Base-by-base conservation (phyloP, 129 eudicot species). In the Chrysanthemum seticuspe region DNA sequence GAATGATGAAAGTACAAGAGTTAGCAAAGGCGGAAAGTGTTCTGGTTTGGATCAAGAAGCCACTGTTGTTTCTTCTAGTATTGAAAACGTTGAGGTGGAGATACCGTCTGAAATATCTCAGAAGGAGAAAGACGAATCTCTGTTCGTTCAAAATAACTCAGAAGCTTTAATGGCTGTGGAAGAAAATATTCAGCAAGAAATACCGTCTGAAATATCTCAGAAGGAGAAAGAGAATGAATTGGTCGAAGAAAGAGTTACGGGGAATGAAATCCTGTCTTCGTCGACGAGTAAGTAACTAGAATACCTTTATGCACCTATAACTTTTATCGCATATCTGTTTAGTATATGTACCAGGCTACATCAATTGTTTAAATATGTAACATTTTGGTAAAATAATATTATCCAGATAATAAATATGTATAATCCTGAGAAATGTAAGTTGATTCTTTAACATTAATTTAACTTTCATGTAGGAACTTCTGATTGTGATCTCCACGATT, bases 381-480 rank as follows among this genome's bases (percentile, higher is more conserved):
- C 51, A 16, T 19, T 70, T 16, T 29, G 12, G 34, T 34, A 36
- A 57, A 5, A 15, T 36, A 40, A 16, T 56, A 56, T 18, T 25
- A 4, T n/a, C 68, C 7, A 14, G 2, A 8, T 64, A 25, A 5
- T 31, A 36, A n/a, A n/a, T n/a, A n/a, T n/a, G 6, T 10, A 40
- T 44, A 6, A 36, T 52, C 49, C 16, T 45, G 67, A 58, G 58
- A 40, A 13, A 51, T 19, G 56, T 57, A 66, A 9, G 0, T 21
- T 71, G 10, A 44, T 45, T 12, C 5, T n/a, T 31, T 51, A 12
- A 59, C 44, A 65, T 62, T 54, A 11, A n/a, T n/a, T n/a, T n/a
- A n/a, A n/a, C n/a, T n/a, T n/a, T n/a, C n/a, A n/a, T n/a, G n/a
- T 76, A 81, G 81, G 81, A 53, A 51, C 74, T 76, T 51, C 55